Evolutionary conservation across 805 yeast genomes (phyloP).

Genomic region (Teunomyces panamensis): DNA sequence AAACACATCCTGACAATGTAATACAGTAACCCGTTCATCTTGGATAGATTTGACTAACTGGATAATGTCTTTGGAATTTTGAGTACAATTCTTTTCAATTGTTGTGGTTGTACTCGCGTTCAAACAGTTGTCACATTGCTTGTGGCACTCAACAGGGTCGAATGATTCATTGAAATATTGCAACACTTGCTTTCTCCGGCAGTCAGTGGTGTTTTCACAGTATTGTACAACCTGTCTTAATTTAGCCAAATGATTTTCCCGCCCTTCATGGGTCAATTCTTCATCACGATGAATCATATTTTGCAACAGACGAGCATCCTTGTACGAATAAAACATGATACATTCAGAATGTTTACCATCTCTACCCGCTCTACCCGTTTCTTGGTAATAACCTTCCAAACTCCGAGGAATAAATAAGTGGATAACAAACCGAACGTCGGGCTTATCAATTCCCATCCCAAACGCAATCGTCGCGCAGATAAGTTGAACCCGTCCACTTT

Average conservation of each 20-base stretch:
- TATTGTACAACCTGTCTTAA: slow-evolving; percentile 83
- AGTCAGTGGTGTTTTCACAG: slow-evolving; percentile 87
- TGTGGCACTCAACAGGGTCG: slow-evolving; percentile 59
- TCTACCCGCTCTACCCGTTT: slow-evolving; percentile 97
- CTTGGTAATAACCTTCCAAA: slow-evolving; percentile 95
- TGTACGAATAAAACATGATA: slow-evolving; percentile 73
- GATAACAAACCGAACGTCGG: slow-evolving; percentile 89
- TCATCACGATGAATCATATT: slow-evolving; percentile 74
- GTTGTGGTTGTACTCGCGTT: slow-evolving; percentile 38
- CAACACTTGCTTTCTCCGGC: slow-evolving; percentile 84
- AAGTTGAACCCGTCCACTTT: slow-evolving; percentile 61
- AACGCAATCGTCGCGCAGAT: slow-evolving; percentile 98
- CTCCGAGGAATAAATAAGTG: slow-evolving; percentile 88
- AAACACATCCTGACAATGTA: slow-evolving; percentile 79
- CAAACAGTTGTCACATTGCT: slow-evolving; percentile 83
- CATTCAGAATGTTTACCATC: slow-evolving; percentile 86
- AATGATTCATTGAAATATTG: slow-evolving; percentile 88
- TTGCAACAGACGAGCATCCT: slow-evolving; percentile 76
- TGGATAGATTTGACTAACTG: slow-evolving; percentile 56
- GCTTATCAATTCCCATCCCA: slow-evolving; percentile 98
- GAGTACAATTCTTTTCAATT: slow-evolving; percentile 66
- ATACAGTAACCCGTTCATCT: slow-evolving; percentile 62
- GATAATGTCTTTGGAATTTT: slow-evolving; percentile 56
- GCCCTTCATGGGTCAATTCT: slow-evolving; percentile 58
- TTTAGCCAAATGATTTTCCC: slow-evolving; percentile 74